Percentiles rank a stretch among this genome's conserved stretches.
Evolutionary conservation across 1,284 basidiomycete species (phyloP).

Genomic region (Tilletia indica): DNA sequence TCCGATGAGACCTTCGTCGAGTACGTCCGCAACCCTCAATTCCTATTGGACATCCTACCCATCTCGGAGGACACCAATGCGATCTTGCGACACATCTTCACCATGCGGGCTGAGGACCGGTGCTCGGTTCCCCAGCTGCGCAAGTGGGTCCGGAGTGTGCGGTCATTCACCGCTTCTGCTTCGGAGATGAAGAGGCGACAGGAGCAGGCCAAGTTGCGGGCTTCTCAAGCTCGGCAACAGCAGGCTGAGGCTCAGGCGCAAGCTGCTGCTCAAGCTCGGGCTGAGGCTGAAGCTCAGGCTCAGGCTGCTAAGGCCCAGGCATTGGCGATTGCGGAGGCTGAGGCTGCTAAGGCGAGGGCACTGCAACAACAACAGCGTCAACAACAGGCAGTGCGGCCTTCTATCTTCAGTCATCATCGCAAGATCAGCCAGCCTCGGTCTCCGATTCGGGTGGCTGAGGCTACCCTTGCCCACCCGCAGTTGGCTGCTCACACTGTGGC

Average conservation of each 20-base stretch:
- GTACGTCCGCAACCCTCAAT: conserved; percentile 50
- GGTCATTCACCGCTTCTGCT: conserved; percentile 49
- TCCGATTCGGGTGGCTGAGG: background rate
- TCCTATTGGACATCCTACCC: conserved; percentile 52
- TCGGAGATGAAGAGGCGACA: conserved; percentile 33
- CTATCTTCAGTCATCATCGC: background rate
- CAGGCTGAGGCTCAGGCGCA: conserved; percentile 19
- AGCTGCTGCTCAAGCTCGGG: conserved; percentile 14
- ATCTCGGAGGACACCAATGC: conserved; percentile 51
- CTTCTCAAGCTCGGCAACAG: background rate
- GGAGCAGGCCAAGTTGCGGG: conserved; percentile 12
- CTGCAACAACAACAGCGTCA: conserved; percentile 3
- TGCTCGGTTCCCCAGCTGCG: conserved; percentile 45
- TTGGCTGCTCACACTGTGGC: background rate
- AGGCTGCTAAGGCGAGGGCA: background rate
- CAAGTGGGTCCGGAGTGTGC: conserved; percentile 39
- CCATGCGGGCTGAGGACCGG: conserved; percentile 46
- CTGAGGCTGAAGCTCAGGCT: background rate
- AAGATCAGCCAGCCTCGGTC: conserved; percentile 3
- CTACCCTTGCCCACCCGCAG: background rate
- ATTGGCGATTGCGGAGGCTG: background rate
- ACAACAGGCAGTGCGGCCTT: background rate
- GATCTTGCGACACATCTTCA: conserved; percentile 52
- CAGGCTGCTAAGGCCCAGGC: conserved; percentile 7
- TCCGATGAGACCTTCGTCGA: conserved; percentile 70